Percentiles rank a stretch among this genome's conserved stretches.
These are phyloP conservation scores for Backusella liffmaniae DNA, from an alignment of 192 early-diverging fungal genomes.

Conservation along the genomic window DNA sequence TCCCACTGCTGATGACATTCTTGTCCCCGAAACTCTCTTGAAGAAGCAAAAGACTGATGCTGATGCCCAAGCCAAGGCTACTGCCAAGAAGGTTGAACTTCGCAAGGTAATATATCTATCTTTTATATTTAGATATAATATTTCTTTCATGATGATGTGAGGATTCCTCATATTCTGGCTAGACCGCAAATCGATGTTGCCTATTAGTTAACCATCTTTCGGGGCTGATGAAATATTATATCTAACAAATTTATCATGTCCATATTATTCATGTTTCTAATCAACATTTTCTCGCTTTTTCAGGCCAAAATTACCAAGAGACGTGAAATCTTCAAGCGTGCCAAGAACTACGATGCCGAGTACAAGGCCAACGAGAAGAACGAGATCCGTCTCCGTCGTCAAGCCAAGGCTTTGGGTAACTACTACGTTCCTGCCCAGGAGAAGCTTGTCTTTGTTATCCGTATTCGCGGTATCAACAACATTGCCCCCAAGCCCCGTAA, in stretches of 20 bases:
- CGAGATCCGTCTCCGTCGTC: slow-evolving; percentile 89
- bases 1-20: slow-evolving; percentile 64
- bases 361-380: slow-evolving; percentile 86
- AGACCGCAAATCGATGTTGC: slow-evolving; percentile 1
- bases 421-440: slow-evolving; percentile 96
- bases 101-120: slow-evolving; percentile 44
- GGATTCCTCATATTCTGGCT: slow-evolving; percentile 2
- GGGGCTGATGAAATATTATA: not conserved
- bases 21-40: slow-evolving; percentile 84
- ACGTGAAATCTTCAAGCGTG: slow-evolving; percentile 98
- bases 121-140: not conserved
- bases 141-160: slow-evolving; percentile 3
- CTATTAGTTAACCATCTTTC: slow-evolving; percentile 10
- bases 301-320: slow-evolving; percentile 68
- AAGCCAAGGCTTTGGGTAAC: slow-evolving; percentile 86
- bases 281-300: not conserved
- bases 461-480: slow-evolving; percentile 99
- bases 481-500: slow-evolving; percentile 99
- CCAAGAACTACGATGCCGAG: slow-evolving; percentile 97
- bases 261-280: not conserved
- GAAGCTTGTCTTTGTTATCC: slow-evolving; percentile 97
- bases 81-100: slow-evolving; percentile 47
- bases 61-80: slow-evolving; percentile 64
- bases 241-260: not conserved
- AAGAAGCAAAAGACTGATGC: slow-evolving; percentile 80